phyloP scores from a whole-genome alignment of 352 stramenopile genomes.

The Blastocystis sp. region DNA sequence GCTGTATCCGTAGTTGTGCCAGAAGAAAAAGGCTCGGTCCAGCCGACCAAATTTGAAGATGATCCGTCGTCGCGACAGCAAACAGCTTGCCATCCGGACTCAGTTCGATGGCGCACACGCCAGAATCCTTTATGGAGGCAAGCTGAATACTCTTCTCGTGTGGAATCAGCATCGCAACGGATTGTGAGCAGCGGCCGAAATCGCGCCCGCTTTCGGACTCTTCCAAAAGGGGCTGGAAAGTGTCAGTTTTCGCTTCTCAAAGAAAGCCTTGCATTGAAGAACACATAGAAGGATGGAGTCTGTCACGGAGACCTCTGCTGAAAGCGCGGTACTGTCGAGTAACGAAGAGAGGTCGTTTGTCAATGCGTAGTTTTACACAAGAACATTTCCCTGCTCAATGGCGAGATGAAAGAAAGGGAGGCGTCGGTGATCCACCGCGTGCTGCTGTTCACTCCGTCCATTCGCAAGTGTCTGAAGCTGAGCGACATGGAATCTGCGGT shows the following conservation, averaged over 20 bases:
- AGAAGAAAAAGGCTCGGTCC: constrained; percentile 27
- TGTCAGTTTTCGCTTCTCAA: no score
- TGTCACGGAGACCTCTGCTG: neutral
- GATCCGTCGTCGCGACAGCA: constrained; percentile 14
- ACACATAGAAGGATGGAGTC: neutral
- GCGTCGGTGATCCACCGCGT: constrained; percentile 51
- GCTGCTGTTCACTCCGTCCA: constrained; percentile 61
- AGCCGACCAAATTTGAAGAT: constrained; percentile 57
- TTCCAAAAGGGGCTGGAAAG: no score
- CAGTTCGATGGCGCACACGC: constrained; percentile 13
- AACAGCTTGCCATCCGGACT: constrained; percentile 62
- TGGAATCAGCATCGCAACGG: constrained; percentile 49
- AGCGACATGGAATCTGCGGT: constrained; percentile 13
- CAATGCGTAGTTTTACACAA: constrained; percentile 42
- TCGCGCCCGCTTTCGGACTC: neutral
- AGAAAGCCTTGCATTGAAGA: no score
- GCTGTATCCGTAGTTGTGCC: neutral
- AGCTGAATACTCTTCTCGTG: neutral
- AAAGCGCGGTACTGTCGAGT: neutral
- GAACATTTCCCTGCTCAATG: constrained; percentile 54
- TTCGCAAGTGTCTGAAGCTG: constrained; percentile 49
- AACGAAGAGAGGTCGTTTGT: neutral
- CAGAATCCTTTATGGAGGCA: neutral
- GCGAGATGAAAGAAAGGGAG: neutral
- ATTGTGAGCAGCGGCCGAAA: neutral